phyloP scores from a whole-genome alignment of 371 early-diverging fungal genomes.

The Mortierella sp. region DNA sequence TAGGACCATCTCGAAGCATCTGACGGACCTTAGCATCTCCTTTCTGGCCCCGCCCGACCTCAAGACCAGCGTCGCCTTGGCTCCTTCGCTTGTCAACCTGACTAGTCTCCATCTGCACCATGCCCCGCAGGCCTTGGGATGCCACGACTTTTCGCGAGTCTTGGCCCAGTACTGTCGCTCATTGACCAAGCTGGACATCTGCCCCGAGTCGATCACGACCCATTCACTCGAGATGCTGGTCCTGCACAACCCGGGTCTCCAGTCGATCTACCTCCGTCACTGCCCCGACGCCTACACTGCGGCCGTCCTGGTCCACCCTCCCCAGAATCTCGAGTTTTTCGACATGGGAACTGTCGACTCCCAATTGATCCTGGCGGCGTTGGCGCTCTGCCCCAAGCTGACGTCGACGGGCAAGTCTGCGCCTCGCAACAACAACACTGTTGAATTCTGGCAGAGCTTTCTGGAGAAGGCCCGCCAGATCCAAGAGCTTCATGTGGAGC shows the following conservation, averaged over 20 bases:
- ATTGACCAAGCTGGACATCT: constrained; percentile 38
- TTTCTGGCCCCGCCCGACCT: constrained; percentile 52
- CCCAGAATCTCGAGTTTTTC: constrained; percentile 48
- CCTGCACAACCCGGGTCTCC: constrained; percentile 33
- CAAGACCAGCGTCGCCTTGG: constrained; percentile 47
- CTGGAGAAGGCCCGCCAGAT: constrained; percentile 53
- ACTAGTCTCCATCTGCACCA: constrained; percentile 53
- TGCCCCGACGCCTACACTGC: constrained; percentile 46
- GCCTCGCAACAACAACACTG: constrained; percentile 49
- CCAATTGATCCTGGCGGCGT: constrained; percentile 46
- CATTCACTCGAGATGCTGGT: constrained; percentile 31
- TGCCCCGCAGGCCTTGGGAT: constrained; percentile 36
- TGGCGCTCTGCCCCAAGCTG: constrained; percentile 49
- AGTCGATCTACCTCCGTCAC: constrained; percentile 47
- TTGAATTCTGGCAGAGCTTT: constrained; percentile 53
- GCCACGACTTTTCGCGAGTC: constrained; percentile 47
- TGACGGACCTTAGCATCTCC: constrained; percentile 51
- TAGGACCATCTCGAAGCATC: constrained; percentile 35
- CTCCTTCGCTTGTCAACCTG: constrained; percentile 42
- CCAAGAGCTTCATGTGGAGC: constrained; percentile 56
- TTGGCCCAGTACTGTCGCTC: constrained; percentile 49
- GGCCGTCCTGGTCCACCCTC: constrained; percentile 48
- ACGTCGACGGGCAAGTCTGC: constrained; percentile 55
- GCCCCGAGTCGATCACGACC: constrained; percentile 41
- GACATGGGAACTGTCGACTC: constrained; percentile 57